Conservation (phyloP, 2,329 filamentous ascomycete species). For the Xylaria sp. region DNA sequence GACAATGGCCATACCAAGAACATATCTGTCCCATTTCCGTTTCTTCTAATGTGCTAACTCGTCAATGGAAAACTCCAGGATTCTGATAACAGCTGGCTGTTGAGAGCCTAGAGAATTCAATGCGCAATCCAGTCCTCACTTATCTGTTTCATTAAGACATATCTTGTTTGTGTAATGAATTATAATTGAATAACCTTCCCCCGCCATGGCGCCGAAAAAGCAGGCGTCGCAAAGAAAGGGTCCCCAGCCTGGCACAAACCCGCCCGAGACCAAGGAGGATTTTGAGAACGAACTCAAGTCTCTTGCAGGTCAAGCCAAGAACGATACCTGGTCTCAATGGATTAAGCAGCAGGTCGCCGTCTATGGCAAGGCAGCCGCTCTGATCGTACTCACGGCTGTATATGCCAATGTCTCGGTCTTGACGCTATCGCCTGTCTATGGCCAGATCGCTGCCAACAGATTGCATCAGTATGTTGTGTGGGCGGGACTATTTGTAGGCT, state of each 20-base stretch:
- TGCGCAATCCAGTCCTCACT: neutral
- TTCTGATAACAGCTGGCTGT: constrained; percentile 49
- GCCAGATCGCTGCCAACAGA: constrained; percentile 78
- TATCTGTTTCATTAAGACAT: constrained; percentile 18
- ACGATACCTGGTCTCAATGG: constrained; percentile 50
- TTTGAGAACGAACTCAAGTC: constrained; percentile 65
- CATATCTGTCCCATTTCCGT: constrained; percentile 32
- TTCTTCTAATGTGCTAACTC: neutral
- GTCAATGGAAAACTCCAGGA: constrained; percentile 27
- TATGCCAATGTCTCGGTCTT: constrained; percentile 78
- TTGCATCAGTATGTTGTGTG: constrained; percentile 76
- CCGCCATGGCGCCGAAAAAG: constrained; percentile 47
- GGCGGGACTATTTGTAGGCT: constrained; percentile 74
- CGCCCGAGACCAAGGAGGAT: constrained; percentile 59
- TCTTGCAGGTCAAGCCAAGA: constrained; percentile 54
- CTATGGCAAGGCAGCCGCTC: constrained; percentile 54
- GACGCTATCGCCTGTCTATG: constrained; percentile 86
- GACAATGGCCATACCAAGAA: constrained; percentile 6
- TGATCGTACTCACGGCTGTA: constrained; percentile 68
- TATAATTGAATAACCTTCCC: neutral
- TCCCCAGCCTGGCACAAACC: constrained; percentile 46
- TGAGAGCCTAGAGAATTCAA: constrained; percentile 31
- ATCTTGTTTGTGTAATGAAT: constrained; percentile 23
- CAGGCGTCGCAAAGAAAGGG: constrained; percentile 42
- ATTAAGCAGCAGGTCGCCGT: constrained; percentile 52